A percentile compares a stretch with the other conserved stretches of the same genome.
These are phyloP conservation scores for Trichoderma sp. DNA, from an alignment of 2,329 filamentous ascomycete species.

Conservation along the genomic window DNA sequence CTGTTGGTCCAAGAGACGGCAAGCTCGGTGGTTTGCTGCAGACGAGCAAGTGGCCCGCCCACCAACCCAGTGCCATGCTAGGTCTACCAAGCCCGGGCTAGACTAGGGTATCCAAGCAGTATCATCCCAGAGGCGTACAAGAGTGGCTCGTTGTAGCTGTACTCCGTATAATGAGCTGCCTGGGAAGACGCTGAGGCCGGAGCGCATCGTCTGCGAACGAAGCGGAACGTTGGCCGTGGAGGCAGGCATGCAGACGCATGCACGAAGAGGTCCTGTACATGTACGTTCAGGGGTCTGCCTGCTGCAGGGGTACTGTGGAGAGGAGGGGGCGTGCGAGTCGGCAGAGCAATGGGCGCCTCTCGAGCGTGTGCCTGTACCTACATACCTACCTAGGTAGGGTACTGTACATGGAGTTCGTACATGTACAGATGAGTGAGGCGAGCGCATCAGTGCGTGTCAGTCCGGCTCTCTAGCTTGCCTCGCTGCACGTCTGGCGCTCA, in stretches of 20 bases:
- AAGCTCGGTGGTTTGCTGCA: conserved; percentile 28
- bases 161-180: conserved; percentile 1
- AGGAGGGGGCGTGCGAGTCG: conserved; percentile 21
- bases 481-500: conserved; percentile 26
- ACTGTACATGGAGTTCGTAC: neutral
- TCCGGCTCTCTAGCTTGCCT: conserved; percentile 12
- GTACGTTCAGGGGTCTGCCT: conserved; percentile 24
- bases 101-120: conserved; percentile 28
- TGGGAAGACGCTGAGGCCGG: conserved; percentile 5
- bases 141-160: conserved; percentile 22
- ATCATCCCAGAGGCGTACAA: conserved; percentile 27
- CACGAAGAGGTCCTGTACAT: conserved; percentile 26
- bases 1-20: conserved; percentile 27
- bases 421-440: neutral
- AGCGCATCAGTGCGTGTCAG: conserved; percentile 21
- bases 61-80: conserved; percentile 15
- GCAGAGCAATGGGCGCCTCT: conserved; percentile 17
- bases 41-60: conserved; percentile 24
- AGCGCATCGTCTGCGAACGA: conserved; percentile 27
- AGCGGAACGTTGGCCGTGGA: conserved; percentile 28
- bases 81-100: conserved; percentile 18
- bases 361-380: conserved; percentile 10
- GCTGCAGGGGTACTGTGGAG: conserved; percentile 20
- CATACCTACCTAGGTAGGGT: neutral
- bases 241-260: conserved; percentile 26